Base-by-base conservation (phyloP, 495 filamentous ascomycete species). In the Penicillium robsamsonii region DNA sequence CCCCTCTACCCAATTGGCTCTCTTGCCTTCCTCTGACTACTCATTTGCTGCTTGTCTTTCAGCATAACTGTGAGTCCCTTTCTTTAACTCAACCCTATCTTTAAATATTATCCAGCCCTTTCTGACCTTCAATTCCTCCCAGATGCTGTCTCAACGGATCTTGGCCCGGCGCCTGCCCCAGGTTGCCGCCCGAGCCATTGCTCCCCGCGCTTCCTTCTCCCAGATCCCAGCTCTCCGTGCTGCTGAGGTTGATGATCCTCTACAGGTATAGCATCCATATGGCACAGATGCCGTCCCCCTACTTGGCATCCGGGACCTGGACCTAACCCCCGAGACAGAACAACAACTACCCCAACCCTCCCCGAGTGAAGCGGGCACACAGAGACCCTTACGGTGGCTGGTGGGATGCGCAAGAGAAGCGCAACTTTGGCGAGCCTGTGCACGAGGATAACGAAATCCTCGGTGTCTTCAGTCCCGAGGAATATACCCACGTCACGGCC, bases 381-480 rank as follows among this genome's bases (percentile, higher is more conserved):
- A 90, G 95, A 70, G 95, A 97, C 69, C 95, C 95, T 35, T 83
- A 97, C 68, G 93, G 74, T 63, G 88, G 91, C 69, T 97, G 92
- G 91, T 97, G 93, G 93, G 92, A 97, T 73, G 88, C 91, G 78
- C 92, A 97, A 69, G 93, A 96, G 70, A 88, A 92, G 63, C 86
- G 92, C 55, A 96, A 97, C 78, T 99, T 86, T 63, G 91, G 91
- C 65, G 95, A 99, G 73, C 88, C 92, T 4, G 84, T 96, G 27
- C 93, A 99, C 71, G 95, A 99, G 74, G 95, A 99, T 73, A 87
- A 97, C 67, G 95, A 99, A 70, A 85, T 96, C 51, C 80, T 97
- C 20, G 92, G 93, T 65, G 86, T 96, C 53, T 93, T 99, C 76
- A 87, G 88, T 48, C 83, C 89, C 2, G 84, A 96, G 66, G 88